Conservation (phyloP, 495 filamentous ascomycete genomes). For the Aspergillus nanangensis region DNA sequence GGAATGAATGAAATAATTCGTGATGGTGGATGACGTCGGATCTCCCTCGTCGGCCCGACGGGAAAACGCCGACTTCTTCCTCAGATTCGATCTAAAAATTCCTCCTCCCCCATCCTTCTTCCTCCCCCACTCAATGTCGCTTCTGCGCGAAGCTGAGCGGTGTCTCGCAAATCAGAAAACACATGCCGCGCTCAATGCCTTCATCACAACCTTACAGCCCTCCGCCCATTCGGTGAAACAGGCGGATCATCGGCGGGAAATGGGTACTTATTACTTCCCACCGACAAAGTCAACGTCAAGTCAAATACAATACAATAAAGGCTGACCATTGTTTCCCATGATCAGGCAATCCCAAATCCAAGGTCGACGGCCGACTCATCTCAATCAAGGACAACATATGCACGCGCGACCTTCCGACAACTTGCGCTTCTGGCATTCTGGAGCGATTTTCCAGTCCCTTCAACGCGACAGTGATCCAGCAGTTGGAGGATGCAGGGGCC, state of each 20-base stretch:
- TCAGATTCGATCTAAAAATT: too few species aligned
- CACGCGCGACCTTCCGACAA: slow-evolving; percentile 64
- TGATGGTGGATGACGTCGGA: slow-evolving; percentile 19
- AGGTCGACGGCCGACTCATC: slow-evolving; percentile 52
- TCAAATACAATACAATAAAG: not conserved
- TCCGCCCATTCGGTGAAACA: slow-evolving; percentile 29
- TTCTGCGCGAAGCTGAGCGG: slow-evolving; percentile 46
- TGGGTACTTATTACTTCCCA: slow-evolving; percentile 22
- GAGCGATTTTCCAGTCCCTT: slow-evolving; percentile 68
- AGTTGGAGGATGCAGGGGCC: slow-evolving; percentile 61
- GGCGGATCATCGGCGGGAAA: slow-evolving; percentile 34
- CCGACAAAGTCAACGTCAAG: too few species aligned
- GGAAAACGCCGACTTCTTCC: slow-evolving; percentile 1
- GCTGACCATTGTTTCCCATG: not conserved
- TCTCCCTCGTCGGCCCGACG: slow-evolving; percentile 18
- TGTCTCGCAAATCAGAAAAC: slow-evolving; percentile 42
- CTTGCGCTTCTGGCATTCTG: slow-evolving; percentile 78
- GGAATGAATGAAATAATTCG: not conserved
- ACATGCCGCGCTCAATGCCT: slow-evolving; percentile 38
- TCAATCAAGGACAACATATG: slow-evolving; percentile 92
- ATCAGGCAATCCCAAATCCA: slow-evolving; percentile 29
- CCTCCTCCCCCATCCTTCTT: not conserved
- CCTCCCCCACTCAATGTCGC: slow-evolving; percentile 32
- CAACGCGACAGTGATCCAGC: slow-evolving; percentile 74
- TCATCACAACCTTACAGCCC: slow-evolving; percentile 36